These are phyloP conservation scores for button mushroom (Agaricus bisporus) DNA, from an alignment of 768 basidiomycete genomes.

Conservation along the genomic window DNA sequence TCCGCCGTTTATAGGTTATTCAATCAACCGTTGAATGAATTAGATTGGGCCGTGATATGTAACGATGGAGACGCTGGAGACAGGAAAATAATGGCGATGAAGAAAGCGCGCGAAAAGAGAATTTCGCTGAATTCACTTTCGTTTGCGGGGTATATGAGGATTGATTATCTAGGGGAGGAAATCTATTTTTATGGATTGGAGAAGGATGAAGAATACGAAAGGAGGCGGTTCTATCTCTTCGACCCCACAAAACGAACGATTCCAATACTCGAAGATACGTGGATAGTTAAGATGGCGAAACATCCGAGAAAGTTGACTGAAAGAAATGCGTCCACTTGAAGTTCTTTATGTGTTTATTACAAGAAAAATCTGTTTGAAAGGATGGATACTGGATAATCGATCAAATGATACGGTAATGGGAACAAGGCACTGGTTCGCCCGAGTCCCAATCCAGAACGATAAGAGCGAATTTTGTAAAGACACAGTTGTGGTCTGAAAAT, in stretches of 20 bases:
- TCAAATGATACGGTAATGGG: no score
- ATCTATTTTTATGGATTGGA: slow-evolving; percentile 60
- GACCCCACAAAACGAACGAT: neutral
- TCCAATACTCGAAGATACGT: neutral
- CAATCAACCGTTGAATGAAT: slow-evolving; percentile 51
- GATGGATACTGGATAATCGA: no score
- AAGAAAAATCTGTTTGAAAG: no score
- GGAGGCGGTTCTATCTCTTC: slow-evolving; percentile 26
- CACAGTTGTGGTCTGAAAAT: no score
- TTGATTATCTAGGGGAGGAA: slow-evolving; percentile 58
- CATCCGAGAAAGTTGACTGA: no score
- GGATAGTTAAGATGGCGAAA: neutral
- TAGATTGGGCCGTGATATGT: slow-evolving; percentile 50
- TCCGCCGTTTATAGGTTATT: slow-evolving; percentile 43
- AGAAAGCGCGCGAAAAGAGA: slow-evolving; percentile 47
- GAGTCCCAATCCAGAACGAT: no score
- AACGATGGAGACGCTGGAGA: slow-evolving; percentile 22
- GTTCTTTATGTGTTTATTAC: no score
- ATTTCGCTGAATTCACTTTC: slow-evolving; percentile 28
- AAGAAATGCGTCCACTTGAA: no score
- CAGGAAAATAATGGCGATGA: slow-evolving; percentile 35
- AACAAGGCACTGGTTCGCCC: no score
- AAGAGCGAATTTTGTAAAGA: no score
- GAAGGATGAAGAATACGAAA: slow-evolving; percentile 50
- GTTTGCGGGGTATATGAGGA: slow-evolving; percentile 39